phyloP scores from a whole-genome alignment of 331 rosid genomes.

The Erythrophleum ivorense region DNA sequence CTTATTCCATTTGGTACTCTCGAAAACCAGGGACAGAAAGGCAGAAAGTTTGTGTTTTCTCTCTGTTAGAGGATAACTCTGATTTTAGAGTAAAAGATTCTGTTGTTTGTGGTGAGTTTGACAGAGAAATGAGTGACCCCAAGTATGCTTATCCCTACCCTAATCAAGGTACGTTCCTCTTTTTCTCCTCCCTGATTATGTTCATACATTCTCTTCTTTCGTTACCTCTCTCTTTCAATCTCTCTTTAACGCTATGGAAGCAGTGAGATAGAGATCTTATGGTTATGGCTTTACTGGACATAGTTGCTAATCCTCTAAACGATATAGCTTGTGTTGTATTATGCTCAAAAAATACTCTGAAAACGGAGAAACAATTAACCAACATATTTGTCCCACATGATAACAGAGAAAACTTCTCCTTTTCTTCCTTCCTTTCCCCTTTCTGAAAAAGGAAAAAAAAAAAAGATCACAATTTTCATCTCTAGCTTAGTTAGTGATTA shows the following conservation, averaged over 20 bases:
- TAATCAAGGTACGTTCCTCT: slow-evolving; percentile 62
- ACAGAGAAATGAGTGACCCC: slow-evolving; percentile 69
- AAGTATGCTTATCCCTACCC: slow-evolving; percentile 86
- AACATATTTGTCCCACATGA: too few species aligned
- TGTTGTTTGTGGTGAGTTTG: background rate
- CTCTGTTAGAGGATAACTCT: background rate
- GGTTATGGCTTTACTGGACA: background rate
- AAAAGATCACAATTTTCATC: background rate
- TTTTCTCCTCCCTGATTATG: background rate
- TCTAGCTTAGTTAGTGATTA: background rate
- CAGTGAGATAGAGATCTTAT: background rate
- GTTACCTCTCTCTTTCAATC: background rate
- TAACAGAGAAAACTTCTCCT: too few species aligned
- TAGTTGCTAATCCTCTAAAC: background rate
- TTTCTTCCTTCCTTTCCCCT: background rate
- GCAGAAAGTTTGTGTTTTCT: background rate
- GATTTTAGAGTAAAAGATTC: background rate
- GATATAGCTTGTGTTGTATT: background rate
- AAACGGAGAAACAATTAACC: too few species aligned
- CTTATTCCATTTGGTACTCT: too few species aligned
- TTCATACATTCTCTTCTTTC: slow-evolving; percentile 5
- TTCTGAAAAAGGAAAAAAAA: background rate
- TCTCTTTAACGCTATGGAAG: background rate
- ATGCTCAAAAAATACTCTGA: too few species aligned
- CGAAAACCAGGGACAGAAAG: background rate